These are phyloP conservation scores for Aspergillus tanneri DNA, from an alignment of 2,329 filamentous ascomycete species.

Conservation along the genomic window DNA sequence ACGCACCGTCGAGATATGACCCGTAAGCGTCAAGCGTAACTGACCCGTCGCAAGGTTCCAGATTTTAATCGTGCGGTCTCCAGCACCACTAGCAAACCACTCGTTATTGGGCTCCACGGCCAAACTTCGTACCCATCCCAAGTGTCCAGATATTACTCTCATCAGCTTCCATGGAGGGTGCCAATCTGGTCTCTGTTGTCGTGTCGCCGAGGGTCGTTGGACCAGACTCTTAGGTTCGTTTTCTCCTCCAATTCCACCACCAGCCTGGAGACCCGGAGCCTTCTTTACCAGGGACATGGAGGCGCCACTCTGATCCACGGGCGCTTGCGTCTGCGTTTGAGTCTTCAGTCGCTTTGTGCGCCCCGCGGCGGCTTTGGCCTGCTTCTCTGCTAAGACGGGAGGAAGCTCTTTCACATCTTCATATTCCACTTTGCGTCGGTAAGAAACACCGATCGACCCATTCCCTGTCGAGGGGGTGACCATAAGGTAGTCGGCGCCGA, in stretches of 20 bases:
- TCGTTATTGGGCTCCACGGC: constrained; percentile 95
- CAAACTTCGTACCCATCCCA: constrained; percentile 89
- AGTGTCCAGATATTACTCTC: constrained; percentile 92
- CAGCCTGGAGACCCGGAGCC: constrained; percentile 27
- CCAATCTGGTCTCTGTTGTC: constrained; percentile 82
- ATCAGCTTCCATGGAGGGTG: constrained; percentile 98
- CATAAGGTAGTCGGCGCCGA: constrained; percentile 49
- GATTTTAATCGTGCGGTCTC: constrained; percentile 96
- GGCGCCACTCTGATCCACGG: constrained; percentile 50
- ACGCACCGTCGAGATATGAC: constrained; percentile 89
- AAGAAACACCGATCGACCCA: constrained; percentile 46
- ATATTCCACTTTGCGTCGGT: constrained; percentile 64
- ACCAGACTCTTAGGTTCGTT: constrained; percentile 61
- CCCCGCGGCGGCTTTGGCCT: constrained; percentile 64
- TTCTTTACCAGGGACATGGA: constrained; percentile 58
- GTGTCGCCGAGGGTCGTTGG: constrained; percentile 59
- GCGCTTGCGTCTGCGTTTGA: constrained; percentile 50
- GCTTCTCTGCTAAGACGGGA: constrained; percentile 73
- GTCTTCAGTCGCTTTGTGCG: constrained; percentile 63
- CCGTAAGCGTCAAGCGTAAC: constrained; percentile 82
- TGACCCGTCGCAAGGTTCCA: constrained; percentile 91
- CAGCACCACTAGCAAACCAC: constrained; percentile 95
- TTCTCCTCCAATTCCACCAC: constrained; percentile 36
- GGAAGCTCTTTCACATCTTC: constrained; percentile 74
- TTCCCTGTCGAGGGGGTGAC: constrained; percentile 44